Evolutionary conservation across 345 rosid genomes (phyloP), one percentile per base, ranked within the genome.

Genomic region (Gossypioides kirkii): DNA sequence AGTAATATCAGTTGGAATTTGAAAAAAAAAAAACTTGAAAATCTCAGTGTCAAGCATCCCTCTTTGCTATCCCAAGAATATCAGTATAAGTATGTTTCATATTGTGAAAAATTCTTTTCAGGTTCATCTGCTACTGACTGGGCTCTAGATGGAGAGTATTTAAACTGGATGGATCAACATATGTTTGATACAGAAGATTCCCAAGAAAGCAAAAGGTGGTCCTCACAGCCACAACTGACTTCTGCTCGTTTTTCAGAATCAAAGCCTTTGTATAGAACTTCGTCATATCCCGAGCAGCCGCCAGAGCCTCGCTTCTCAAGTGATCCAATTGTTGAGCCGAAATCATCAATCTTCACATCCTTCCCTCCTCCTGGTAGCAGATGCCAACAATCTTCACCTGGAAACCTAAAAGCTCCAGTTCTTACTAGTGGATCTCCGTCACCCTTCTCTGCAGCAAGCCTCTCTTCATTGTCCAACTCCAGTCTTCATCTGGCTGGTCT

Each of bases 91-190:
- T 56, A 38, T 54, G 3, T 41, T 45, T 53, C 71, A 1, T 50
- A 45, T 14, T 23, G 50, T 49, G 26, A 5, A 58, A 17, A 61
- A 16, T 73, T 49, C 22, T 82, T 70, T 84, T 47, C 85, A 94
- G 98, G 98, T 82, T 94, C 98, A 67, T 78, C 98, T 63, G 89
- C 88, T 59, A 78, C 97, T 53, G 97, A 94, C 13, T 87, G 97
- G 98, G 87, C 91, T 23, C 92, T 88, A 75, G 98, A 90, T 61
- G 93, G 85, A 49, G 98, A 92, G 59, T 84, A 83, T 74, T 64
- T 82, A 55, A 78, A 78, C 74, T 89, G 95, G 97, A 70, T 88
- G 26, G 99, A 95, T 49, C 92, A 85, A 75, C 82, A 89, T 47
- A 79, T 86, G 70, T 49, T 82, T 67, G 91, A 88, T 64, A 22